These are phyloP conservation scores for Entomortierella chlamydospora DNA, from an alignment of 192 early-diverging fungal species.

Conservation along the genomic window DNA sequence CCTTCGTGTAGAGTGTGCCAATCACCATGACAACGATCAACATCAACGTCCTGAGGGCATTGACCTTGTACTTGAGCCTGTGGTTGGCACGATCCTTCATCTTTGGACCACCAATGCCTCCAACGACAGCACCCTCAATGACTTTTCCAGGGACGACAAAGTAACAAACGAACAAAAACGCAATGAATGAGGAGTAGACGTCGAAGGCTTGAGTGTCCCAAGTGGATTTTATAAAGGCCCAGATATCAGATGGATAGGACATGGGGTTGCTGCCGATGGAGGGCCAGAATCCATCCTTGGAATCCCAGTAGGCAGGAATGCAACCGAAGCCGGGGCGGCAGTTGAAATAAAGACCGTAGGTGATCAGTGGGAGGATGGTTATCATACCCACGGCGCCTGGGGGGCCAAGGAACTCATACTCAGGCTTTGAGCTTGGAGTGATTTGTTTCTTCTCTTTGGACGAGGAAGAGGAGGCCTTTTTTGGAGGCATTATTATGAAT, in stretches of 20 bases:
- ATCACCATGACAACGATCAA: constrained; percentile 61
- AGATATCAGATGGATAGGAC: constrained; percentile 23
- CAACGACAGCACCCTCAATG: constrained; percentile 66
- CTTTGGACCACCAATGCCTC: constrained; percentile 40
- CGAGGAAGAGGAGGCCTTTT: background rate
- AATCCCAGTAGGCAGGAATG: constrained; percentile 43
- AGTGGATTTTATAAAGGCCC: constrained; percentile 44
- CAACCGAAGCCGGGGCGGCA: constrained; percentile 50
- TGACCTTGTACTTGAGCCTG: constrained; percentile 85
- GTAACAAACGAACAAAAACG: constrained; percentile 74
- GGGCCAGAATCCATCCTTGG: constrained; percentile 67
- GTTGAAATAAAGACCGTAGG: constrained; percentile 60
- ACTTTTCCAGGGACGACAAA: constrained; percentile 75
- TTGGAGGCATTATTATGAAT: background rate
- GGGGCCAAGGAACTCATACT: constrained; percentile 87
- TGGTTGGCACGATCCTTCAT: constrained; percentile 77
- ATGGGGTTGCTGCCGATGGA: constrained; percentile 35
- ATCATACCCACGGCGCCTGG: constrained; percentile 70
- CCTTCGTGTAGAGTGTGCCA: constrained; percentile 59
- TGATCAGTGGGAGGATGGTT: constrained; percentile 54
- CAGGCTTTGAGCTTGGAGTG: constrained; percentile 73
- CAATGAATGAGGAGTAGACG: constrained; percentile 75
- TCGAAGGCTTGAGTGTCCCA: constrained; percentile 62
- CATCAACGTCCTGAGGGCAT: constrained; percentile 74
- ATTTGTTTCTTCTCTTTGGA: background rate